Conservation (phyloP, 768 basidiomycete genomes). For the Suillus ampliporus region DNA sequence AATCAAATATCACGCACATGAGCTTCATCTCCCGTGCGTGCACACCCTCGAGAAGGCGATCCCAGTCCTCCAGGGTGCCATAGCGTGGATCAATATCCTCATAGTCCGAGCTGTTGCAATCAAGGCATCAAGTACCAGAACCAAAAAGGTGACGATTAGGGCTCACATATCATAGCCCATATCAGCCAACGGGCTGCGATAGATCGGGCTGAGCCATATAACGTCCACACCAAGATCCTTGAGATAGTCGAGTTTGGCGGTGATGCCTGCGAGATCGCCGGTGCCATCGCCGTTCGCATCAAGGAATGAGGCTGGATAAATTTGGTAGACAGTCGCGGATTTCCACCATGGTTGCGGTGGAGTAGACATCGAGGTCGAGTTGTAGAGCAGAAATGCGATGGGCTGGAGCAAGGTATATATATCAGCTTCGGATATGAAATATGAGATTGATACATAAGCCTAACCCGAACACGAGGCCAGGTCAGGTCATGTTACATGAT, state of each 20-base stretch:
- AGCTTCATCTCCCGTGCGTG: conserved; percentile 74
- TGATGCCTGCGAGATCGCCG: conserved; percentile 73
- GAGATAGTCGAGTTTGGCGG: conserved; percentile 68
- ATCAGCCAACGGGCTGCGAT: conserved; percentile 68
- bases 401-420: neutral
- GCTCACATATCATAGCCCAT: conserved; percentile 78
- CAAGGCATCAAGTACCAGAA: neutral
- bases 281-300: conserved; percentile 76
- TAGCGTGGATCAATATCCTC: conserved; percentile 65
- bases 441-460: neutral
- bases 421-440: neutral
- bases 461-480: neutral
- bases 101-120: conserved; percentile 61
- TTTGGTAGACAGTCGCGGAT: conserved; percentile 64
- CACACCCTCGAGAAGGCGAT: conserved; percentile 54
- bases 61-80: conserved; percentile 68
- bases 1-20: conserved; percentile 47
- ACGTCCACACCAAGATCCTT: conserved; percentile 69
- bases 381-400: conserved; percentile 6
- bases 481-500: too few relatives aligned
- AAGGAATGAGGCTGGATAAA: conserved; percentile 72
- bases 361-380: neutral
- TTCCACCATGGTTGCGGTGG: conserved; percentile 58
- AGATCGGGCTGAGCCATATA: conserved; percentile 77
- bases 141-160: neutral